Conservation (phyloP, 2,329 filamentous ascomycete species). For the Diaporthe sp. region DNA sequence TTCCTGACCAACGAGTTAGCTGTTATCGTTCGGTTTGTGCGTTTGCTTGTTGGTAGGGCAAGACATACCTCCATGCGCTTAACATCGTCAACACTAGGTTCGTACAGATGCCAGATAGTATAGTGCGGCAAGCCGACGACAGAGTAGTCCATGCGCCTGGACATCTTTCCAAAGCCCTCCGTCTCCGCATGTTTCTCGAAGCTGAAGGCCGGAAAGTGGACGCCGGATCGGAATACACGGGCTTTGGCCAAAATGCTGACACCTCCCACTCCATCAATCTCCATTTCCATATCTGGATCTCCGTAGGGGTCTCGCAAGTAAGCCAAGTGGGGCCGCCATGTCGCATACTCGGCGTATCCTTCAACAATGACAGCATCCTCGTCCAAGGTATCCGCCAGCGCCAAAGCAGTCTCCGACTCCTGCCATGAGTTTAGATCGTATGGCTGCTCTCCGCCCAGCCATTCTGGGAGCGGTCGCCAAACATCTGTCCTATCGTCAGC, state of each 20-base stretch:
- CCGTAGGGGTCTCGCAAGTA: constrained; percentile 97
- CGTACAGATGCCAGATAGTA: constrained; percentile 99
- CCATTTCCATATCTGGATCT: constrained; percentile 99
- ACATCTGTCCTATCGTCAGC: constrained; percentile 75
- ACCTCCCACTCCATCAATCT: constrained; percentile 96
- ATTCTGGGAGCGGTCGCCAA: constrained; percentile 98
- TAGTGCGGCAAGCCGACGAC: constrained; percentile 97
- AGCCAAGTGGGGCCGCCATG: constrained; percentile 96
- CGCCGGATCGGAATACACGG: constrained; percentile 92
- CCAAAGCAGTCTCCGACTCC: constrained; percentile 96
- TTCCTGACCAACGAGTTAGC: constrained; percentile 67
- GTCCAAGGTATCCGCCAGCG: constrained; percentile 92
- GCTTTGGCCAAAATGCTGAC: constrained; percentile 98
- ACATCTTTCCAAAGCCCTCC: constrained; percentile 99
- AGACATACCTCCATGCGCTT: constrained; percentile 87
- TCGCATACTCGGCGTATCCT: constrained; percentile 98
- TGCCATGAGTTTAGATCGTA: constrained; percentile 99
- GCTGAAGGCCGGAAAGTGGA: constrained; percentile 98
- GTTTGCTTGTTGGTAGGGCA: neutral
- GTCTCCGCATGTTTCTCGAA: constrained; percentile 99
- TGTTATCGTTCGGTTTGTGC: neutral
- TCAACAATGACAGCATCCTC: constrained; percentile 99
- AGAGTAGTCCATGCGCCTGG: constrained; percentile 94
- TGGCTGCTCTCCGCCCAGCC: constrained; percentile 97
- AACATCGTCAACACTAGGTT: constrained; percentile 97